phyloP scores from a whole-genome alignment of 2,329 filamentous ascomycete species.

The Helotiales sp. region DNA sequence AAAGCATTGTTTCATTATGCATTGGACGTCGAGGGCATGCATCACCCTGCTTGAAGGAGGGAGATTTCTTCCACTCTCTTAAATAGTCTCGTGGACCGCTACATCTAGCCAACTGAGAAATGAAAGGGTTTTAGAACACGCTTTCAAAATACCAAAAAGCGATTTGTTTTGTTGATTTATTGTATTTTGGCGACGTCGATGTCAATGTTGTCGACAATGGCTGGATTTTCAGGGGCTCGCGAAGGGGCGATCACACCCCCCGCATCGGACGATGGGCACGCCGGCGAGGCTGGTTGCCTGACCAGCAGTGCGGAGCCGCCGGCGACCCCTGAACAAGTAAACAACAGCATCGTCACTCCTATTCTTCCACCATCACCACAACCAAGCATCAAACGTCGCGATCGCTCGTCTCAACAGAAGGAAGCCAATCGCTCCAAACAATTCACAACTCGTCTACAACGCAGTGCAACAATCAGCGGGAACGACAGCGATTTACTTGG shows the following conservation, averaged over 20 bases:
- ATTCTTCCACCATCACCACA: constrained; percentile 32
- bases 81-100: constrained; percentile 16
- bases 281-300: constrained; percentile 19
- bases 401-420: constrained; percentile 35
- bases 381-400: constrained; percentile 32
- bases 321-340: constrained; percentile 25
- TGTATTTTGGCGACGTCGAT: not conserved
- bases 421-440: constrained; percentile 38
- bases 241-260: constrained; percentile 15
- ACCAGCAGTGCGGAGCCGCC: constrained; percentile 10
- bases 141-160: not conserved
- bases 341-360: constrained; percentile 24
- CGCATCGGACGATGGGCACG: constrained; percentile 2
- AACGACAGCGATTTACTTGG: constrained; percentile 25
- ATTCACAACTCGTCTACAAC: constrained; percentile 37
- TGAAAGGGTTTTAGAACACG: constrained; percentile 1
- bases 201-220: constrained; percentile 4
- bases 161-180: not conserved
- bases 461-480: constrained; percentile 32
- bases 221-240: constrained; percentile 12
- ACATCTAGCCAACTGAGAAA: constrained; percentile 4
- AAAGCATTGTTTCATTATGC: constrained; percentile 34
- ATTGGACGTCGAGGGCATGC: constrained; percentile 15
- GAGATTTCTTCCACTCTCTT: constrained; percentile 12
- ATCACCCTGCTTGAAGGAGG: constrained; percentile 10